Base-by-base conservation (phyloP, 352 stramenopile genomes). In the Globisporangium nunn region DNA sequence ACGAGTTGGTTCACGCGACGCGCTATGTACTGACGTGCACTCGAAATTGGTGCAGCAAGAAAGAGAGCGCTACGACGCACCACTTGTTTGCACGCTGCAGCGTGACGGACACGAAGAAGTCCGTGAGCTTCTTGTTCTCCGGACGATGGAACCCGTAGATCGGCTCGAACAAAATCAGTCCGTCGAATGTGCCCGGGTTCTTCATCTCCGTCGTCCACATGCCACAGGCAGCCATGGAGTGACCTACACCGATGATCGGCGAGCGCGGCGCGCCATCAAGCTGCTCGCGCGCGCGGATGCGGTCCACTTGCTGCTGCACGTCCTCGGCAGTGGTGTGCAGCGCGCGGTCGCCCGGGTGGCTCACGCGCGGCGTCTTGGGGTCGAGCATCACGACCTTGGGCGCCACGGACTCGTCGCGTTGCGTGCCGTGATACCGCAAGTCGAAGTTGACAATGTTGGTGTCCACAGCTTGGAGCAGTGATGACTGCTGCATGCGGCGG, bases 351-450 rank as follows among this genome's bases (percentile, higher is more conserved):
- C 59, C 63, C 40, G 70, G 68, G 40, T 83, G 73, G 18, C 52
- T 30, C 35, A 83, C 70, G 33, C 73, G 60, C 18, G 66, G 70
- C 0, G 51, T 52, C 29, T 31, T 30, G 11, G 57, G 43, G 41
- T 72, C 53, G n/a, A 78, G 44, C 23, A 57, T 28, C 23, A 40
- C 10, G 11, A 52, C 4, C 0, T 39, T 40, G 6, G 73, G 46
- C 5, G 51, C 40, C 11, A 71, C 52, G 0, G 66, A 76, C 11
- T 74, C 61, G 52, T 84, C 69, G 17, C 70, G 62, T 10, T 76
- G 71, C 52, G 53, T 62, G 49, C 75, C 75, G 54, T 85, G 75
- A 62, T 71, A 81, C 46, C 66, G 72, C 41, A 81, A 71, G 54
- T 81, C 73, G 49, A 81, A 79, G 44, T 15, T 66, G 35, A 67